Evolutionary conservation across 2,329 filamentous ascomycete genomes (phyloP), one percentile per base, ranked within the genome.

Genomic region (Hortaea werneckii): DNA sequence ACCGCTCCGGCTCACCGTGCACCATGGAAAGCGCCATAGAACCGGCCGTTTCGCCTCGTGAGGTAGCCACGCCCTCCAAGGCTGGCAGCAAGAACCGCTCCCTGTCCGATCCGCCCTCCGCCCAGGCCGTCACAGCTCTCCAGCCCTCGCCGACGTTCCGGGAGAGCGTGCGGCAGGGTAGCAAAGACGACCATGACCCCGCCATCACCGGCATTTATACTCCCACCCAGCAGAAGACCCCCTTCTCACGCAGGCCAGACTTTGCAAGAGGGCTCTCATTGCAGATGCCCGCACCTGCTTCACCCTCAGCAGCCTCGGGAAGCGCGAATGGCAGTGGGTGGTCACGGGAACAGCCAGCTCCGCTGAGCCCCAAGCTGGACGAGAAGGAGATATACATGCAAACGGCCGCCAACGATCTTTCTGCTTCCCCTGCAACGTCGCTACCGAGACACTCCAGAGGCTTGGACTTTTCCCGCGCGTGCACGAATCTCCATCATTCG

Each of bases 401-500:
- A 65, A 72, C 49, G 68, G 73, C 43, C 67, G 72, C 52, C 82
- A 77, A 54, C 43, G 51, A 46, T 44, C 40, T 51, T 27, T 48
- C 41, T 9, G 51, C 50, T 37, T 90, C 87, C 1, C 88, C 89
- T 2, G 83, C 85, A 27, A 94, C 89, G 44, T 85, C 94, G 40
- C 76, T 96, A 6, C 90, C 90, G 12, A 80, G 90, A 53, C 82
- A 89, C 50, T 95, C 89, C 29, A 80, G 90, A 46, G 90, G 90
- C 37, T 74, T 95, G 50, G 90, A 96, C 67, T 96, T 95, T 66
- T 90, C 90, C 37, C 79, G 90, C 55, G 89, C 89, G 8, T 92
- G 87, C 51, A 95, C 90, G 8, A 94, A 89, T 62, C 74, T 98
- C 20, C 92, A 96, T 67, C 92, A 96, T 66, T 95, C 90, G 11